Conservation (phyloP, 108 stramenopile genomes). For the Mediolabrus comicus region DNA sequence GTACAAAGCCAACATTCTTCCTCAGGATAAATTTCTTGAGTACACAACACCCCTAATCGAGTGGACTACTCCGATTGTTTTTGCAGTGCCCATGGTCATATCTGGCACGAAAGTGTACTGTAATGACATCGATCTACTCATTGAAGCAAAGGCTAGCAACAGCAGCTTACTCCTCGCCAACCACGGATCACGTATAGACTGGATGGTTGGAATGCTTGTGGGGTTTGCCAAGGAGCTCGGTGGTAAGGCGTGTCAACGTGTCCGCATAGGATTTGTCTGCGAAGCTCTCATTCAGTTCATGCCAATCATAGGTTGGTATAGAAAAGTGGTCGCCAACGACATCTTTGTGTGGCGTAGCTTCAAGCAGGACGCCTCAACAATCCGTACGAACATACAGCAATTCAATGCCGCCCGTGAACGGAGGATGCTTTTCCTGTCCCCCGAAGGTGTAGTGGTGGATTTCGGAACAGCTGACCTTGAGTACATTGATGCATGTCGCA, state of each 20-base stretch:
- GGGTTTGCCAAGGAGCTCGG: conserved; percentile 23
- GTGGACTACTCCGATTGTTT: conserved; percentile 52
- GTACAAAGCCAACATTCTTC: conserved; percentile 11
- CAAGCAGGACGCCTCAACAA: conserved; percentile 36
- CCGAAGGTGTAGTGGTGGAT: conserved; percentile 50
- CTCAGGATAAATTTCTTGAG: conserved; percentile 10
- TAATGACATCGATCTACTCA: conserved; percentile 33
- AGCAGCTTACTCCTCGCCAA: conserved; percentile 37
- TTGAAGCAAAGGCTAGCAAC: conserved; percentile 27
- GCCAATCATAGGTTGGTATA: conserved; percentile 56
- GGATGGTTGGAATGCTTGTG: conserved; percentile 53
- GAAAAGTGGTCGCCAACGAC: conserved; percentile 46
- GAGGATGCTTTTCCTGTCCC: conserved; percentile 47
- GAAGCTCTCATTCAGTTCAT: conserved; percentile 49
- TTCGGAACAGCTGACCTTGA: conserved; percentile 32
- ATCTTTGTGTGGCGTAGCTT: conserved; percentile 53
- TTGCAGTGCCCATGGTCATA: conserved; percentile 39
- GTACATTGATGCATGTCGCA: conserved; percentile 40
- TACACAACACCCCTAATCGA: conserved; percentile 33
- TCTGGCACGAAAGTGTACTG: conserved; percentile 35
- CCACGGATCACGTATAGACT: conserved; percentile 48
- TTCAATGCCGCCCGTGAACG: conserved; percentile 26
- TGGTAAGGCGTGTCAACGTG: conserved; percentile 3
- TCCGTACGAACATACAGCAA: conserved; percentile 31
- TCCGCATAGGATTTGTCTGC: conserved; percentile 51